These are phyloP conservation scores for Aspergillus brunneoviolaceus DNA, from an alignment of 2,329 filamentous ascomycete species.

Conservation along the genomic window DNA sequence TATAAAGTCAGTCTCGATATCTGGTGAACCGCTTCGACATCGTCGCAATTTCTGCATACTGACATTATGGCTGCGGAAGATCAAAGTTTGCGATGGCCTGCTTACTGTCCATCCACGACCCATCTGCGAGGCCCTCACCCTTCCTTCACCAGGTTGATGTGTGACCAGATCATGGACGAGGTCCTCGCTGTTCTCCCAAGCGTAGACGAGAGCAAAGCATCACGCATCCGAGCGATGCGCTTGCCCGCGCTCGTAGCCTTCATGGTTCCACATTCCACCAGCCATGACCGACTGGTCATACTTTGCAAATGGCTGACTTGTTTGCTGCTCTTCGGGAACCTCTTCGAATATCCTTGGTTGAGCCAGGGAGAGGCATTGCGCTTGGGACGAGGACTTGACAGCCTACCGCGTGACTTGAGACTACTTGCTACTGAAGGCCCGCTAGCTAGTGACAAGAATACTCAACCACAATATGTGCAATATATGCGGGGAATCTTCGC, in stretches of 20 bases:
- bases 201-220: background rate
- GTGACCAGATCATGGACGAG: background rate
- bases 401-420: background rate
- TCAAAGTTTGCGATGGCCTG: background rate
- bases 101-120: background rate
- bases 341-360: background rate
- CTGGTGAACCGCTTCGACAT: background rate
- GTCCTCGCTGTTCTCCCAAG: background rate
- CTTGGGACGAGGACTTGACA: background rate
- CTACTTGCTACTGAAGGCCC: background rate
- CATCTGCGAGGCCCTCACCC: background rate
- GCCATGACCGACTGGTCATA: background rate
- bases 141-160: background rate
- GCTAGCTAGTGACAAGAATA: background rate
- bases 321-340: background rate
- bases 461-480: background rate
- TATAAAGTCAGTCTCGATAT: background rate
- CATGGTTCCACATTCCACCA: background rate
- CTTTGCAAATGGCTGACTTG: background rate
- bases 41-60: background rate
- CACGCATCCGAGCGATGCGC: background rate
- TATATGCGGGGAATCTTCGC: background rate
- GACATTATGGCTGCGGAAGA: background rate
- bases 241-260: background rate
- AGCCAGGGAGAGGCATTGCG: background rate